Base-by-base conservation (phyloP, 75 land plant genomes). In the Picea glauca region DNA sequence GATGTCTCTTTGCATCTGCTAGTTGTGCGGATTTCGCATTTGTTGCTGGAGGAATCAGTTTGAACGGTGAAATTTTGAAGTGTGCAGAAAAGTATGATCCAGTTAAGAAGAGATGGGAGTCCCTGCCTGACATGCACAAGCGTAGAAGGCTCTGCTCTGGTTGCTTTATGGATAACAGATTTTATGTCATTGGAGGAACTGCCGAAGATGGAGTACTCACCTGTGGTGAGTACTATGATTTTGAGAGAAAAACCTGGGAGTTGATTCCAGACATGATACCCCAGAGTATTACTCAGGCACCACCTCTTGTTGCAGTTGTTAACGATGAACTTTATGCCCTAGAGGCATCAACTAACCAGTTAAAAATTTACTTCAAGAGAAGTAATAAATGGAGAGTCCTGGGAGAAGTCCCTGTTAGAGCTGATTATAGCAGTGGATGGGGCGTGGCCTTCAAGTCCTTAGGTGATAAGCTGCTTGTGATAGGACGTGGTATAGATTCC, bases 371-470 rank as follows among this genome's bases (percentile, higher is more conserved):
- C 72, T 58, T 82, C 5, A 91, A 88, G 81, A 66, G 61, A 33
- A 88, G 78, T 26, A 90, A 90, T 60, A 58, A 81, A 43, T 92
- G 94, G 94, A 88, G 70, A 79, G 77, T 74, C 7, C 54, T 90
- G 17, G 92, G 92, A 5, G 74, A 62, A 8, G 88, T 83, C 8
- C 94, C 94, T 13, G 82, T 85, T 2, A 77, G 86, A 60, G 89
- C 92, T 62, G 90, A 83, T 46, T 60, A 58, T 43, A 78, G 64
- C 14, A 82, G 81, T 76, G 94, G 94, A 11, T 92, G 94, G 94
- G 94, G 94, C 0, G 77, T 90, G 57, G 94, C 92, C 20, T 92
- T 92, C 87, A 92, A 92, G 73, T 87, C 94, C 5, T 75, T 90
- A 33, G 88, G 87, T 20, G 61, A 85, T 23, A 80, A 90, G 67